Conservation (phyloP, 73 alveolate species). For the Symbiodinium pilosum region DNA sequence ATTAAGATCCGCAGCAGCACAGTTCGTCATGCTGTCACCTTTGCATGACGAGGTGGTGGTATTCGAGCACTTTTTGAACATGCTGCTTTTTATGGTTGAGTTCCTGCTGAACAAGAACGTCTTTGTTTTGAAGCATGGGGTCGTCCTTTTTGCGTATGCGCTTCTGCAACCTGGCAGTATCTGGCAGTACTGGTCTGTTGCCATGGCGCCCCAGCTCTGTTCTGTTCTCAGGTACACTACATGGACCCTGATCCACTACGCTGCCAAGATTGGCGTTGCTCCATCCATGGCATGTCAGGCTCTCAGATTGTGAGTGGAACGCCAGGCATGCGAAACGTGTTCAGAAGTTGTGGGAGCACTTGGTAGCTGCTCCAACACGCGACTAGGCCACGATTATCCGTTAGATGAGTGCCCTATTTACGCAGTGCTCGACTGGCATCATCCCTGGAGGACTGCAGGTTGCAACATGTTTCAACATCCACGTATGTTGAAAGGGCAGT, state of each 20-base stretch:
- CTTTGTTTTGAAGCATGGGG: conserved; percentile 68
- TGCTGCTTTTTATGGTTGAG: conserved; percentile 33
- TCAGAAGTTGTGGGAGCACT: no score
- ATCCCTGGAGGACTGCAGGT: conserved; percentile 24
- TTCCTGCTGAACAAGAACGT: conserved; percentile 40
- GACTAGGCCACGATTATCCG: no score
- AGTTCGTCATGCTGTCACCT: no score
- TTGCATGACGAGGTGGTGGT: conserved; percentile 34
- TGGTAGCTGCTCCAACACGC: not conserved
- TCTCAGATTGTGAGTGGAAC: no score
- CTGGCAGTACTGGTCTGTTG: no score
- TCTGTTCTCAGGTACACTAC: conserved; percentile 53
- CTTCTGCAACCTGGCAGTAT: not conserved
- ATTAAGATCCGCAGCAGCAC: no score
- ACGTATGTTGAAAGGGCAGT: no score
- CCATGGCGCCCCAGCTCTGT: no score
- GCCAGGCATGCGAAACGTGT: no score
- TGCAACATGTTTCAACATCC: no score
- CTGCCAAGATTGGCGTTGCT: conserved; percentile 36
- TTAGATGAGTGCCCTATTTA: conserved; percentile 77
- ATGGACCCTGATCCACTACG: conserved; percentile 58
- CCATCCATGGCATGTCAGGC: conserved; percentile 66
- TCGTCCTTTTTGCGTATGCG: conserved; percentile 45
- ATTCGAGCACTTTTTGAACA: conserved; percentile 53
- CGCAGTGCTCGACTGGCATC: conserved; percentile 70